Conservation (phyloP, 257 asterid species). For the Orobanche coerulescens region DNA sequence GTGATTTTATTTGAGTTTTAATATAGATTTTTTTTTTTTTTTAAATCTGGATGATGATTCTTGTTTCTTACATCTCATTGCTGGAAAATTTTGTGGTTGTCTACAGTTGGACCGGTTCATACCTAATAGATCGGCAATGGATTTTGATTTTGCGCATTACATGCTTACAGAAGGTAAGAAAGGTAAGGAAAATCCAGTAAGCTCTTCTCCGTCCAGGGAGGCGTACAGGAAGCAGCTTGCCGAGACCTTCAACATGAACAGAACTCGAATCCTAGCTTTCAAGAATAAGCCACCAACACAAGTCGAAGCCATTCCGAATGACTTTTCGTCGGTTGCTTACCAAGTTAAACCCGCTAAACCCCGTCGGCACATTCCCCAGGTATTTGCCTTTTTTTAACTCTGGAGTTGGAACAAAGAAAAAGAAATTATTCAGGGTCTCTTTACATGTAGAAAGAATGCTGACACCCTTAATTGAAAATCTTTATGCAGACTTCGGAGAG, state of each 20-base stretch:
- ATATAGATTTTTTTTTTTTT: not conserved
- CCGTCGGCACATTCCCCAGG: constrained; percentile 89
- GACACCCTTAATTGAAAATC: constrained; percentile 14
- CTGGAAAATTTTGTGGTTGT: constrained; percentile 17
- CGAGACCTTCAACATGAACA: constrained; percentile 77
- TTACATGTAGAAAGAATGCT: not conserved
- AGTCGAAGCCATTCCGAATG: constrained; percentile 46
- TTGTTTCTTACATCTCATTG: not conserved
- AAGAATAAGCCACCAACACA: constrained; percentile 82
- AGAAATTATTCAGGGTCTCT: not conserved
- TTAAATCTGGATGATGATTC: too few relatives aligned
- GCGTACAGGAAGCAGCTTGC: constrained; percentile 82
- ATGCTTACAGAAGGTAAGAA: constrained; percentile 78
- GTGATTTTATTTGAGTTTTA: not conserved
- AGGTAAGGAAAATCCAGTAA: constrained; percentile 79
- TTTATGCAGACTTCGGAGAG: constrained; percentile 80
- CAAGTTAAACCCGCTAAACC: constrained; percentile 55
- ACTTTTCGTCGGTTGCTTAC: constrained; percentile 37
- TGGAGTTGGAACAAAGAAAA: not conserved
- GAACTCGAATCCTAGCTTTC: constrained; percentile 81
- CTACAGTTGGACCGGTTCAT: constrained; percentile 89
- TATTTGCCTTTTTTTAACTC: constrained; percentile 20
- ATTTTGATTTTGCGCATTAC: constrained; percentile 74
- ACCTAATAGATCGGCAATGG: constrained; percentile 95
- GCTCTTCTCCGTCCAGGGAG: constrained; percentile 70